Base-by-base conservation (phyloP, 2,329 filamentous ascomycete genomes). In the Diaporthe caulivora region DNA sequence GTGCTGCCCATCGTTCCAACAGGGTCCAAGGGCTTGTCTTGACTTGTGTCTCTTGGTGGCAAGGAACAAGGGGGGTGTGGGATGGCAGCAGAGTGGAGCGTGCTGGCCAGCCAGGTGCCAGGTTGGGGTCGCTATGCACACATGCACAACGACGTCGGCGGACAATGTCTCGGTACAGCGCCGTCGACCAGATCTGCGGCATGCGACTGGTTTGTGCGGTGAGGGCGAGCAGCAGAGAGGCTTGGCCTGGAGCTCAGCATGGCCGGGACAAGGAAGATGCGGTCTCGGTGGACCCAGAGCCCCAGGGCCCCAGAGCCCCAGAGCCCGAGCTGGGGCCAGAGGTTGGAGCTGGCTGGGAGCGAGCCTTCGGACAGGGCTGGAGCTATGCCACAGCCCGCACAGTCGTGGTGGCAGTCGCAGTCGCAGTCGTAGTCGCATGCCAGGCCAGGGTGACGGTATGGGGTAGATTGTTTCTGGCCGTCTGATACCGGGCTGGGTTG, bases 111-210 rank as follows among this genome's bases (percentile, higher is more conserved):
- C 49, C 53, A 55, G 65, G n/a, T 40, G 37, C 17, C 40, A 67
- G 60, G 65, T 49, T 71, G 55, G 55, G 53, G 37, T 70, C 40
- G 64, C 70, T 42, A 70, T 65, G 73, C 65, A 58, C 72, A 47
- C 49, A 72, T 65, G 73, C 70, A 53, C 72, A 29, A 75, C 71
- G 74, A 75, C 71, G 74, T 75, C 74, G 69, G 69, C 71, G 53
- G 37, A 64, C 62, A 67, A 67, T 67, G 62, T 67, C 62, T 67
- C 62, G 62, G 62, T 53, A 40, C 62, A 53, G 62, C 21, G 6
- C 44, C 47, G 44, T 51, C n/a, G 17, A 34, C n/a, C 29, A 67
- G 70, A 60, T 47, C 44, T 72, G 69, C 69, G 37, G 31, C 70
- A 72, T 67, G 70, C 62, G 70, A 58, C 58, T 57, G 53, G 65